Base-by-base conservation (phyloP, 2,329 filamentous ascomycete species). In the Cladophialophora carrionii region DNA sequence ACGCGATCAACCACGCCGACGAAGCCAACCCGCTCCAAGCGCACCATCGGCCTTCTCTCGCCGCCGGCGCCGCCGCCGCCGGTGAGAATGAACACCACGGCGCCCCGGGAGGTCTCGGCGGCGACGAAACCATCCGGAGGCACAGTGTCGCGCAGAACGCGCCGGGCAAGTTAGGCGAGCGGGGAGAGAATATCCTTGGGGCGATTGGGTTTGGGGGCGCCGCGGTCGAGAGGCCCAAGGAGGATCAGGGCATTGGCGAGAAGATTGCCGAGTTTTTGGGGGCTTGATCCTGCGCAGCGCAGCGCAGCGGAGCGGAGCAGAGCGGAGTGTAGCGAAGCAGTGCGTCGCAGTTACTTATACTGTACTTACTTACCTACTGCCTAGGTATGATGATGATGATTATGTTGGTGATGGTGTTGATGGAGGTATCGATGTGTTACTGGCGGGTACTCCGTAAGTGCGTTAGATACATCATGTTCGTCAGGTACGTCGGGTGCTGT, bases 251-350 rank as follows among this genome's bases (percentile, higher is more conserved):
- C 6, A 34, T 63, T 24, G 64, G 60, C 8, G 64, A 66, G 60
- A 66, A 63, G 64, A 66, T 66, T 60, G 46, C 49, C 4, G 56
- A 51, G 29, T 66, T 66, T 37, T 49, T 66, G 64, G 64, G 64
- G 20, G 41, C 20, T 53, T 48, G 31, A 51, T 22, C 17, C 54
- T 43, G n/a, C 12, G 10, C 3, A 14, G n/a, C 10, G 41, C 3
- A 43, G n/a, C 41, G 41, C 9, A 3, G 41, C 12, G 34, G 8
- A 17, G 34, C 34, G 34, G 34, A n/a, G n/a, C n/a, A n/a, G 34
- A 41, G 7, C 17, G 7, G 34, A 41, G 17, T 8, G 34, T 41
- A 17, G 34, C 17, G 8, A 8, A 17, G 8, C 34, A 17, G 34
- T 17, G 7, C 34, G 34, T 41, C 34, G 34, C 34, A n/a, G n/a